These are phyloP conservation scores for Trichoderma citrinoviride DNA, from an alignment of 2,329 filamentous ascomycete species.

Conservation along the genomic window DNA sequence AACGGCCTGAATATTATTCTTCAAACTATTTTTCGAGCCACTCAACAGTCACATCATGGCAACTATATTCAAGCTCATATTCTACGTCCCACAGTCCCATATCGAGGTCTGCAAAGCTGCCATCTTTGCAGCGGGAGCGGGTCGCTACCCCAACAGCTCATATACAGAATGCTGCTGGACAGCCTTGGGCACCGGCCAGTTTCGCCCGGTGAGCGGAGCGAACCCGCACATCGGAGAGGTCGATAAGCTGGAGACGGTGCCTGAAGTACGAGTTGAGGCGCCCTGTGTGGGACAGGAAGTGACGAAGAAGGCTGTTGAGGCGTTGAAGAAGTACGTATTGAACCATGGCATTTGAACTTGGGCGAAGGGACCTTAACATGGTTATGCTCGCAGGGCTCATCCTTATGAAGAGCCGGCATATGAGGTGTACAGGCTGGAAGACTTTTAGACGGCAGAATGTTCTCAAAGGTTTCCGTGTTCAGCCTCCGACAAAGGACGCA, in stretches of 20 bases:
- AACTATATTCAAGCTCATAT: slow-evolving; percentile 43
- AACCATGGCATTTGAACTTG: not conserved
- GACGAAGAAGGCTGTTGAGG: slow-evolving; percentile 55
- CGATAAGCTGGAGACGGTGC: slow-evolving; percentile 56
- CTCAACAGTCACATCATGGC: not conserved
- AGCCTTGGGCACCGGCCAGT: slow-evolving; percentile 59
- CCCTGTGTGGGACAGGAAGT: slow-evolving; percentile 59
- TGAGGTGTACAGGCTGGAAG: slow-evolving; percentile 47
- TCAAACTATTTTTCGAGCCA: no score
- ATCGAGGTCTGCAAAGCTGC: slow-evolving; percentile 53
- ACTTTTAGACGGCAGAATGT: slow-evolving; percentile 36
- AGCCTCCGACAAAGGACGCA: no score
- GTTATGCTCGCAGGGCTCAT: slow-evolving; percentile 36
- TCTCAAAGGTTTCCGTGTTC: no score
- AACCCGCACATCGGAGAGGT: slow-evolving; percentile 61
- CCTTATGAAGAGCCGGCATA: slow-evolving; percentile 54
- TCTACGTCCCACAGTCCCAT: slow-evolving; percentile 46
- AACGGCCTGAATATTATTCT: not conserved
- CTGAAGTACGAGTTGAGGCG: slow-evolving; percentile 62
- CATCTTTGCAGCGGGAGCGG: slow-evolving; percentile 58
- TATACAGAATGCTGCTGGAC: slow-evolving; percentile 57
- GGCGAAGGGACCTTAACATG: not conserved
- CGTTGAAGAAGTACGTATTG: slow-evolving; percentile 59
- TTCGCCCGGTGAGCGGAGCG: slow-evolving; percentile 59
- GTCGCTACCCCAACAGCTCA: slow-evolving; percentile 50